phyloP scores from a whole-genome alignment of 2,329 filamentous ascomycete genomes.

The Trichoderma atroviride region DNA sequence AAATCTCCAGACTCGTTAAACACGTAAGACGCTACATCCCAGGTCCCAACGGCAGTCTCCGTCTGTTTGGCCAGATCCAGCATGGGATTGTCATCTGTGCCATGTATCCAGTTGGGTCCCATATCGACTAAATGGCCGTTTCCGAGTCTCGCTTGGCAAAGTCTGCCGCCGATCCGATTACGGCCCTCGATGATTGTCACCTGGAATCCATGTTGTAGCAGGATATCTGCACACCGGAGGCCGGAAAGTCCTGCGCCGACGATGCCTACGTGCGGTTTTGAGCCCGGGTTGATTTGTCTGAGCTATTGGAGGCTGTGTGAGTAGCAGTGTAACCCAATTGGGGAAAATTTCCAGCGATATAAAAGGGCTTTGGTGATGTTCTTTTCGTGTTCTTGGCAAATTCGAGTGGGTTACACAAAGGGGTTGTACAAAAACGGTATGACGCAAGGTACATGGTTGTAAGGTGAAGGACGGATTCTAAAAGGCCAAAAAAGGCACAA shows the following conservation, averaged over 20 bases:
- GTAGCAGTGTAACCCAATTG: constrained; percentile 5
- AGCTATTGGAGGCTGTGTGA: constrained; percentile 22
- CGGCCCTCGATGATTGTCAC: constrained; percentile 73
- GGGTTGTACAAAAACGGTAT: background rate
- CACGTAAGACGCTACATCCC: constrained; percentile 57
- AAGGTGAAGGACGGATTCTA: background rate
- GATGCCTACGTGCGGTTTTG: constrained; percentile 62
- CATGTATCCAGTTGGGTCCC: constrained; percentile 82
- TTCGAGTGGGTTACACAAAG: background rate
- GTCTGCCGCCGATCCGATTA: constrained; percentile 66
- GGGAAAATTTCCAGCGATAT: background rate
- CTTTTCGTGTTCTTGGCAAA: background rate
- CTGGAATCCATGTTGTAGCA: constrained; percentile 64
- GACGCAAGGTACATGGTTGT: background rate
- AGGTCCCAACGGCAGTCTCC: constrained; percentile 50
- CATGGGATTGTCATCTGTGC: constrained; percentile 71
- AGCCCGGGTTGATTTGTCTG: constrained; percentile 14
- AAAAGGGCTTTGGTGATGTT: background rate
- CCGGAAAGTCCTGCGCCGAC: constrained; percentile 72
- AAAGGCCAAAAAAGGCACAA: background rate
- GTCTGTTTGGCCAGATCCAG: constrained; percentile 66
- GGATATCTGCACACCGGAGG: constrained; percentile 69
- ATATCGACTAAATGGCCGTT: constrained; percentile 57
- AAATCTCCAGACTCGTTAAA: constrained; percentile 59
- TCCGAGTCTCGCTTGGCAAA: constrained; percentile 54